These are phyloP conservation scores for Gymnopilus junonius DNA, from an alignment of 768 basidiomycete species.

Conservation along the genomic window DNA sequence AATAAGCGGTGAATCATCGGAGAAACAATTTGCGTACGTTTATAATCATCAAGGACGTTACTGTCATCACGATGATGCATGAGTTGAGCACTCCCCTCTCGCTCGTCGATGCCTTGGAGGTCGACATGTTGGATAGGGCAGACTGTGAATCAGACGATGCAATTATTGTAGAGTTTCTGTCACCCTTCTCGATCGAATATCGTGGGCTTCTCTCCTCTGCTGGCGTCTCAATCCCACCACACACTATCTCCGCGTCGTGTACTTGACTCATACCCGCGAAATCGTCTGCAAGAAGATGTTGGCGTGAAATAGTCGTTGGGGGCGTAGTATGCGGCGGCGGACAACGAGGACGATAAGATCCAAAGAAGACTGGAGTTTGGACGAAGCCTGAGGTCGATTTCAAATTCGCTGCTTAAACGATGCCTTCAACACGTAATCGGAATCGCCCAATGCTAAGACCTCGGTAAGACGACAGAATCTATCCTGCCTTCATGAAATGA, in stretches of 20 bases:
- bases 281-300: neutral
- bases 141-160: neutral
- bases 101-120: neutral
- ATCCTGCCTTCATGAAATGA: neutral
- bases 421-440: neutral
- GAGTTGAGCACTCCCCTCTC: constrained; percentile 11
- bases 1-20: neutral
- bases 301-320: neutral
- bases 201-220: neutral
- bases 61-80: constrained; percentile 21
- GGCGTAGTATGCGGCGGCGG: neutral
- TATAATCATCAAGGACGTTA: constrained; percentile 22
- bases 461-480: neutral
- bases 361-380: neutral
- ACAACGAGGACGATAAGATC: neutral
- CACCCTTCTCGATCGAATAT: neutral
- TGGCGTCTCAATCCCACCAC: neutral
- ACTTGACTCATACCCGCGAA: neutral
- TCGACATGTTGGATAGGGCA: neutral
- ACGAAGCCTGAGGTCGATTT: neutral
- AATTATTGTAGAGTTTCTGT: neutral
- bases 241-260: neutral
- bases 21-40: constrained; percentile 7
- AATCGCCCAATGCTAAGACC: neutral
- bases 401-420: neutral